A percentile compares a stretch with the other conserved stretches of the same genome.
phyloP scores from a whole-genome alignment of 2,329 filamentous ascomycete genomes.

The Stagonosporopsis vannaccii region DNA sequence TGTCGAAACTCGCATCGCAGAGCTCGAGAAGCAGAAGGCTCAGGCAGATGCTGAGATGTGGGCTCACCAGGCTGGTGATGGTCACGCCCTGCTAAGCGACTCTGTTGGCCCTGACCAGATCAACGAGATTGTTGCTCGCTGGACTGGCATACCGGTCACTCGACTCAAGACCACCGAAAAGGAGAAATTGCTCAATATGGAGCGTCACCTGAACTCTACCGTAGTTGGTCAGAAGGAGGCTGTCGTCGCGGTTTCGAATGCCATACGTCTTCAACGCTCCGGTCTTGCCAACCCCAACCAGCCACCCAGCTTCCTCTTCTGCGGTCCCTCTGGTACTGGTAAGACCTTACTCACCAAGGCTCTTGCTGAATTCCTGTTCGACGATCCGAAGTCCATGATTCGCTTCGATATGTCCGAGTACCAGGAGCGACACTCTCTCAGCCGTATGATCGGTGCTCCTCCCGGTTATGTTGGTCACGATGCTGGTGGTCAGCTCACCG shows the following conservation, averaged over 20 bases:
- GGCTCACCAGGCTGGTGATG: conserved; percentile 60
- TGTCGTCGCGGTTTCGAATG: conserved; percentile 90
- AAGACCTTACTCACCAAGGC: conserved; percentile 98
- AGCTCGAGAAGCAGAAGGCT: conserved; percentile 81
- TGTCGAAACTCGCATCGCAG: conserved; percentile 79
- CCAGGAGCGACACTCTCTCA: conserved; percentile 93
- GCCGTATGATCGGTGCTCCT: conserved; percentile 96
- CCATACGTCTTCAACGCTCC: conserved; percentile 92
- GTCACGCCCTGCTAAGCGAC: conserved; percentile 82
- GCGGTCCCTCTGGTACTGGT: conserved; percentile 96
- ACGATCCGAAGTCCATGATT: conserved; percentile 97
- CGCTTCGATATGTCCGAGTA: conserved; percentile 99
- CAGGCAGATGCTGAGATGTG: conserved; percentile 74
- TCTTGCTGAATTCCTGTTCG: conserved; percentile 96
- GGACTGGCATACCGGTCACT: conserved; percentile 98
- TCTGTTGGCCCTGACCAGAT: conserved; percentile 97
- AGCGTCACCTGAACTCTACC: conserved; percentile 79
- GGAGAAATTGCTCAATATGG: conserved; percentile 98
- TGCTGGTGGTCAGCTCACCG: conserved; percentile 92
- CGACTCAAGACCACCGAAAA: conserved; percentile 94
- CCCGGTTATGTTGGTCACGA: conserved; percentile 98
- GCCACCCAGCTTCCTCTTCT: conserved; percentile 98
- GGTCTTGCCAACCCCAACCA: conserved; percentile 96
- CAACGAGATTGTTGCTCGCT: conserved; percentile 95
- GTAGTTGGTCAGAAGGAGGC: conserved; percentile 96